Percentiles rank a stretch among this genome's conserved stretches.
These are phyloP conservation scores for Daedalea quercina DNA, from an alignment of 768 basidiomycete species.

Conservation along the genomic window DNA sequence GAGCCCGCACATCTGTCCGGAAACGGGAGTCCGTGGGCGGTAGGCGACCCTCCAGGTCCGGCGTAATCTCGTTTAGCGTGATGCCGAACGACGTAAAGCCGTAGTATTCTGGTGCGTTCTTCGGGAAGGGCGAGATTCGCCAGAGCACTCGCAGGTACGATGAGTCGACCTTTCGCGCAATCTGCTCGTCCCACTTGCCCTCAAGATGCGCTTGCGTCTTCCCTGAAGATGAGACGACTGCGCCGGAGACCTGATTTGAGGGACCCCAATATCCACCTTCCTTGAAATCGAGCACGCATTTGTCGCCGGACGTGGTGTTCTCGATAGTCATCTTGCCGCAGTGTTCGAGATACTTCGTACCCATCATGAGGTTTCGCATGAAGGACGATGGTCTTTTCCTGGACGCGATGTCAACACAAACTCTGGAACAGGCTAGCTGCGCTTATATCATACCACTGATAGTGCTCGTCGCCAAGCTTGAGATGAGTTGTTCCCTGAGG, in stretches of 20 bases:
- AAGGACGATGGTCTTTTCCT: constrained; percentile 89
- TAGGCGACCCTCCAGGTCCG: constrained; percentile 53
- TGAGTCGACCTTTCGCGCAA: constrained; percentile 61
- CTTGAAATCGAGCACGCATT: constrained; percentile 79
- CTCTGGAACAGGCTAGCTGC: too few species aligned
- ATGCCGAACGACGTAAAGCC: constrained; percentile 80
- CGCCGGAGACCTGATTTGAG: constrained; percentile 66
- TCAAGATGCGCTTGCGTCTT: constrained; percentile 58
- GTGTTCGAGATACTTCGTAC: constrained; percentile 87
- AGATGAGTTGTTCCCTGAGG: constrained; percentile 69
- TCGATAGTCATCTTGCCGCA: constrained; percentile 72
- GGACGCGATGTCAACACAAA: neutral
- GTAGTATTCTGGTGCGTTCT: constrained; percentile 64
- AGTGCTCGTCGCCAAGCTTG: constrained; percentile 59
- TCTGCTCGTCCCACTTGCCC: constrained; percentile 85
- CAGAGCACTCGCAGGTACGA: constrained; percentile 72
- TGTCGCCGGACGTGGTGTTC: constrained; percentile 46
- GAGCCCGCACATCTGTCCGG: constrained; percentile 75
- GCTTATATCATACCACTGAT: constrained; percentile 56
- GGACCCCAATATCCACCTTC: constrained; percentile 79
- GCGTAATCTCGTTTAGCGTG: constrained; percentile 74
- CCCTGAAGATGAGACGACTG: constrained; percentile 47
- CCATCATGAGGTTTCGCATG: constrained; percentile 84
- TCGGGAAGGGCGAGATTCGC: constrained; percentile 69
- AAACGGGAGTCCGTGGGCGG: constrained; percentile 79